Evolutionary conservation across 345 rosid species (phyloP).

Genomic region (Eutrema yunnanense): DNA sequence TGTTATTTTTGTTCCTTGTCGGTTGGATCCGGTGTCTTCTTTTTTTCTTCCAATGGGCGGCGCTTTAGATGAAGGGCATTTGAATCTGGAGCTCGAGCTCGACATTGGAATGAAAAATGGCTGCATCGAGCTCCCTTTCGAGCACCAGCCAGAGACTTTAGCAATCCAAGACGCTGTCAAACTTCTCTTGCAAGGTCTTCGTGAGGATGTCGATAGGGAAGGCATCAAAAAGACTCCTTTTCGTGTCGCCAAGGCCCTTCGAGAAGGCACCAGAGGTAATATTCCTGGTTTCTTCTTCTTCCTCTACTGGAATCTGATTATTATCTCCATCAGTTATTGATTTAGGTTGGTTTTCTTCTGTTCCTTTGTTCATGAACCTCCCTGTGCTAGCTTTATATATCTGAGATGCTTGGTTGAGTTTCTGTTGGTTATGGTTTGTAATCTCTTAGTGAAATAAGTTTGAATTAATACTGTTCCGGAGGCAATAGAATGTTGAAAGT

Average conservation of each 20-base stretch:
- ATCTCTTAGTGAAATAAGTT: neutral
- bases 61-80: conserved; percentile 67
- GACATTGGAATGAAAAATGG: conserved; percentile 48
- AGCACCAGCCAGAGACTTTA: conserved; percentile 52
- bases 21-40: conserved; percentile 14
- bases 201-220: conserved; percentile 76
- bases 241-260: conserved; percentile 93
- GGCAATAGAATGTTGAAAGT: neutral
- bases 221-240: conserved; percentile 87
- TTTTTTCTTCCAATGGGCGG: conserved; percentile 56
- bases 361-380: neutral
- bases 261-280: conserved; percentile 76
- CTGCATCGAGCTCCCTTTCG: conserved; percentile 39
- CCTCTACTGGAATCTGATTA: neutral
- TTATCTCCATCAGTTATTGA: neutral
- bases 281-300: neutral
- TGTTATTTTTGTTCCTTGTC: conserved; percentile 16
- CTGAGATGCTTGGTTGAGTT: neutral
- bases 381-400: neutral
- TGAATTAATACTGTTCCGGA: neutral
- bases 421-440: neutral
- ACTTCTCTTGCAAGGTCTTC: conserved; percentile 70
- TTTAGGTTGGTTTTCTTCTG: neutral
- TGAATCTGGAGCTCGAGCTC: conserved; percentile 53
- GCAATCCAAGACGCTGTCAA: conserved; percentile 83